Base-by-base conservation (phyloP, 495 filamentous ascomycete species). In the Thermothielavioides terrestris region DNA sequence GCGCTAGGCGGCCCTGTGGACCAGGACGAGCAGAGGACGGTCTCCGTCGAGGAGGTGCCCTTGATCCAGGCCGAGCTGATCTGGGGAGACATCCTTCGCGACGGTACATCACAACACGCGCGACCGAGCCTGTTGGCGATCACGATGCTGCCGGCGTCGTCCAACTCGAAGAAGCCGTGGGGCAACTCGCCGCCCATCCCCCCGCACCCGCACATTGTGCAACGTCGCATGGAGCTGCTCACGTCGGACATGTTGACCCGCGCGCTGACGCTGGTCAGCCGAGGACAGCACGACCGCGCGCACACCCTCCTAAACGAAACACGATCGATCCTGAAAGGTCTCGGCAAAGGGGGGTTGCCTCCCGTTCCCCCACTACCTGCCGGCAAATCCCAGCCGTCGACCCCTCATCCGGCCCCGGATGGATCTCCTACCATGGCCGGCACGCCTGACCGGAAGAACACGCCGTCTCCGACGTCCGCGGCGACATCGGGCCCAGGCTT, bases 221-320 rank as follows among this genome's bases (percentile, higher is more conserved):
- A 99, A 67, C 82, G 92, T 31, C 83, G 92, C 36, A 99, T 99
- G 92, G 92, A 99, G 68, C 73, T 99, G 3, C 77, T 99, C 23
- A 96, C 94, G 1, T 97, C 94, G 3, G 92, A 99, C 65, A 99
- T 99, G 92, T 74, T 99, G 47, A 95, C 88, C 9, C 77, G 92
- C 34, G 88, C 94, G 4, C 71, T 99, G 42, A 95, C 89, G 0
- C 79, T 99, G 6, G 89, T 96, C 18, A 88, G 88, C 39, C 79
- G 89, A 21, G 87, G 88, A 17, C 89, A 96, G 62, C 86, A 95
- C 59, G 92, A 99, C 52, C 86, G 89, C 26, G 92, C 91, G 1
- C 83, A 92, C 57, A 92, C 94, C 31, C 77, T 97, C 3, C 71
- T 99, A 18, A 86, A 80, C 56, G 92, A 99, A 65, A 99, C 92